A percentile compares a stretch with the other conserved stretches of the same genome.
These are phyloP conservation scores for Phylloboletellus chloephorus DNA, from an alignment of 1,284 basidiomycete species.

Conservation along the genomic window DNA sequence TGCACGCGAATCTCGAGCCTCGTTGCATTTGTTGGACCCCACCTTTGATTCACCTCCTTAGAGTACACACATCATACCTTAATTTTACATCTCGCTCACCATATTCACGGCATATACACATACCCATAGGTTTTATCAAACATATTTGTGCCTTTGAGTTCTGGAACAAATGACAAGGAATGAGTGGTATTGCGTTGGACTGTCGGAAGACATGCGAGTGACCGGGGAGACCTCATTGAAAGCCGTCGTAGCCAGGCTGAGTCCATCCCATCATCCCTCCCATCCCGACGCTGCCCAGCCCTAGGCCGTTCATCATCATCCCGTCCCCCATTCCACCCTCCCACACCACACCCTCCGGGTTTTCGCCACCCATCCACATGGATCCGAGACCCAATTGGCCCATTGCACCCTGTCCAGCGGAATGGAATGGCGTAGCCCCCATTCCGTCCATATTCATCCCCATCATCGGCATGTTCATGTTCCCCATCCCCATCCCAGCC, in stretches of 20 bases:
- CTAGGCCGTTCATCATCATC: slow-evolving; percentile 32
- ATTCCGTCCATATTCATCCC: slow-evolving; percentile 43
- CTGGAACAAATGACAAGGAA: slow-evolving; percentile 7
- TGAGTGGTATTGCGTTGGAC: neutral
- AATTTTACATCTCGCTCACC: slow-evolving; percentile 19
- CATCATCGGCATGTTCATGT: slow-evolving; percentile 34
- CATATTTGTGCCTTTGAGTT: slow-evolving; percentile 9
- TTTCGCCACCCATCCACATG: slow-evolving; percentile 29
- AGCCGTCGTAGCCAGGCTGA: slow-evolving; percentile 27
- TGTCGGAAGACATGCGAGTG: too few relatives aligned
- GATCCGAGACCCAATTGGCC: slow-evolving; percentile 17
- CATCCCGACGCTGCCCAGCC: slow-evolving; percentile 34
- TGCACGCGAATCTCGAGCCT: neutral
- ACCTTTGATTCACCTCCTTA: slow-evolving; percentile 6
- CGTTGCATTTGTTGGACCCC: slow-evolving; percentile 8
- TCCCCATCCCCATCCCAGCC: slow-evolving; percentile 29
- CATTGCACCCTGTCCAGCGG: slow-evolving; percentile 16
- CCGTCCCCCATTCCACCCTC: slow-evolving; percentile 28
- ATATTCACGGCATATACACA: slow-evolving; percentile 24
- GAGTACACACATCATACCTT: slow-evolving; percentile 26
- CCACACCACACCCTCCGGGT: slow-evolving; percentile 25
- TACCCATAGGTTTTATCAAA: slow-evolving; percentile 18
- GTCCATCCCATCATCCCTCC: slow-evolving; percentile 35
- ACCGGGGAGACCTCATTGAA: too few relatives aligned
- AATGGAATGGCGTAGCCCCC: slow-evolving; percentile 18